phyloP scores from a whole-genome alignment of 352 stramenopile species.

The Phytophthora cajani region DNA sequence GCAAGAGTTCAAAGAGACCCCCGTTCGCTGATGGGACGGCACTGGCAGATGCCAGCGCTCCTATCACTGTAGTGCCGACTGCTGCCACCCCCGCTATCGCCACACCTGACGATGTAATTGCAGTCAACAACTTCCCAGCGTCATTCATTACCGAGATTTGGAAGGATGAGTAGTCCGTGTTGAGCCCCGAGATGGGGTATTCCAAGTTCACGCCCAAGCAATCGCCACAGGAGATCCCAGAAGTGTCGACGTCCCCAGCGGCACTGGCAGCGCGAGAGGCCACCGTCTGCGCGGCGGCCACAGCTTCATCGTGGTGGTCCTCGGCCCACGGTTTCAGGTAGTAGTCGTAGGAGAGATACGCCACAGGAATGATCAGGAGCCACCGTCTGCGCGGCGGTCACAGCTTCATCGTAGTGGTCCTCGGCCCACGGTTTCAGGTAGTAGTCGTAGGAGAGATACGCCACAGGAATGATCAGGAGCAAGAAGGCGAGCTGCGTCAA shows the following conservation, averaged over 20 bases:
- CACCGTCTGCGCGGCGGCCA: constrained; percentile 8
- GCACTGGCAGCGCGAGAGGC: constrained; percentile 24
- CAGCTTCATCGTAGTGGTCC: constrained; percentile 42
- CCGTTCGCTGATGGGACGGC: constrained; percentile 6
- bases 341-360: constrained; percentile 52
- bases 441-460: constrained; percentile 52
- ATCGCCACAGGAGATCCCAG: constrained; percentile 39
- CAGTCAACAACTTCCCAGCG: constrained; percentile 37
- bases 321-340: constrained; percentile 57
- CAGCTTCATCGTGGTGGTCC: constrained; percentile 42
- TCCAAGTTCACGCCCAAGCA: constrained; percentile 56
- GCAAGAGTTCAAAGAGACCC: constrained; percentile 46
- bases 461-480: constrained; percentile 40
- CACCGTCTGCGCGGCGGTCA: constrained; percentile 8
- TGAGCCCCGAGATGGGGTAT: constrained; percentile 42
- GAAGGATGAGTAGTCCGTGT: constrained; percentile 43
- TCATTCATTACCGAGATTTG: constrained; percentile 55
- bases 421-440: constrained; percentile 57
- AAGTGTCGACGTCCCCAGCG: constrained; percentile 14
- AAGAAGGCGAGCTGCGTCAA: constrained; percentile 42
- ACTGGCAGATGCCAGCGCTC: constrained; percentile 17
- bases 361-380: constrained; percentile 37
- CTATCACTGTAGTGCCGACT: constrained; percentile 24
- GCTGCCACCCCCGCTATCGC: constrained; percentile 34
- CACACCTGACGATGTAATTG: constrained; percentile 39